phyloP scores from a whole-genome alignment of 805 yeast genomes.

The Spathaspora gorwiae region DNA sequence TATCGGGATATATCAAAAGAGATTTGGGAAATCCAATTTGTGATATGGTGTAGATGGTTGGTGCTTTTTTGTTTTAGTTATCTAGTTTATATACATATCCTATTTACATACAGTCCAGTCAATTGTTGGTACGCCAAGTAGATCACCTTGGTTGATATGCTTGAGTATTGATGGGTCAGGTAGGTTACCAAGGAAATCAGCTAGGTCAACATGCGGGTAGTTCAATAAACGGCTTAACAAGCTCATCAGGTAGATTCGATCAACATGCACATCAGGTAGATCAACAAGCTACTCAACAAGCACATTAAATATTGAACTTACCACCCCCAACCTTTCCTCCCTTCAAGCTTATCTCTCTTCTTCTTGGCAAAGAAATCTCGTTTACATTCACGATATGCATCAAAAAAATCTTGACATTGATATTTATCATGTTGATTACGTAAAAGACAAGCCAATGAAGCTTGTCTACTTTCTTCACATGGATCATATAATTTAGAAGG shows the following conservation, averaged over 20 bases:
- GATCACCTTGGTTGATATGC: too few relatives aligned
- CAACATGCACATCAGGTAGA: too few relatives aligned
- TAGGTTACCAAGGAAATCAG: too few relatives aligned
- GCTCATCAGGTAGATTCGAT: too few relatives aligned
- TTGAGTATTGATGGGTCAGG: too few relatives aligned
- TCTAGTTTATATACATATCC: too few relatives aligned
- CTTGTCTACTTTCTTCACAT: slow-evolving; percentile 81
- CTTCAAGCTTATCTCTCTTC: slow-evolving; percentile 31
- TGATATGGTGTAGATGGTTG: slow-evolving; percentile 4
- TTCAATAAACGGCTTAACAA: too few relatives aligned
- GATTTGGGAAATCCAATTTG: slow-evolving; percentile 5
- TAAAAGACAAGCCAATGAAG: slow-evolving; percentile 82
- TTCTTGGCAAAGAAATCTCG: slow-evolving; percentile 44
- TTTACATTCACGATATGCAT: slow-evolving; percentile 90
- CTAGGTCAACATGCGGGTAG: too few relatives aligned
- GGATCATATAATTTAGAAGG: slow-evolving; percentile 90
- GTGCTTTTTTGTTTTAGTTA: not conserved
- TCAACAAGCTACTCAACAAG: too few relatives aligned
- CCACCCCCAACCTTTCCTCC: slow-evolving; percentile 42
- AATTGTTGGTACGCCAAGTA: too few relatives aligned
- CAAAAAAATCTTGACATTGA: slow-evolving; percentile 75
- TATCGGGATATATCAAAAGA: slow-evolving; percentile 4
- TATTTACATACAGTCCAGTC: too few relatives aligned
- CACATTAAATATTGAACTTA: not conserved
- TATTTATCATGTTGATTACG: slow-evolving; percentile 62